phyloP scores from a whole-genome alignment of 2,329 filamentous ascomycete genomes.

The Stenocarpella maydis region DNA sequence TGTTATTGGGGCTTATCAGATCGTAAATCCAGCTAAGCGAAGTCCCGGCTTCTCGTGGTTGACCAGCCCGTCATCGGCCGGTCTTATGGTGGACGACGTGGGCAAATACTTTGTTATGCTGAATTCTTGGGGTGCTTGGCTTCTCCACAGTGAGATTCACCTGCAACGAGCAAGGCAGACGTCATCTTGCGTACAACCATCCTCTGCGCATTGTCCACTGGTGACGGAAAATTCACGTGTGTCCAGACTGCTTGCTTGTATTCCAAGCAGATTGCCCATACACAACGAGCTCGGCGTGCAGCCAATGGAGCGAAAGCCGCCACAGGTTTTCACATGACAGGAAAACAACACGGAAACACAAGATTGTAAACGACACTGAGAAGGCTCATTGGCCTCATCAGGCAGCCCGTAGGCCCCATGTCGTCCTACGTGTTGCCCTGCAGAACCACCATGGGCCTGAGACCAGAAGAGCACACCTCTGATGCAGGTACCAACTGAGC shows the following conservation, averaged over 20 bases:
- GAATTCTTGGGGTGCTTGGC: background rate
- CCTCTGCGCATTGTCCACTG: background rate
- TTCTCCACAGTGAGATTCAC: too few relatives aligned
- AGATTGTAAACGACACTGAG: too few relatives aligned
- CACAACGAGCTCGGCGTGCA: background rate
- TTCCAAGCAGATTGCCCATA: background rate
- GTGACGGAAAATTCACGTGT: background rate
- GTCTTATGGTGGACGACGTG: background rate
- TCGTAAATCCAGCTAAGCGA: background rate
- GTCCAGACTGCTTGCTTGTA: background rate
- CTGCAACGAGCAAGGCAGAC: background rate
- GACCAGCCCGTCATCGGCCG: background rate
- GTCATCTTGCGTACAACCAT: background rate
- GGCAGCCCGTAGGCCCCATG: background rate
- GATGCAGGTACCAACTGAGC: background rate
- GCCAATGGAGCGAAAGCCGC: too few relatives aligned
- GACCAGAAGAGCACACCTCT: background rate
- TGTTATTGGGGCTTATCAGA: background rate
- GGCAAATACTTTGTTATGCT: background rate
- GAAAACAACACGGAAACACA: too few relatives aligned
- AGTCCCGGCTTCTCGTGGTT: too few relatives aligned
- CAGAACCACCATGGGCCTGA: background rate
- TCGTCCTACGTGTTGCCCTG: background rate
- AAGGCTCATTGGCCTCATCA: too few relatives aligned
- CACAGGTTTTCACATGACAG: too few relatives aligned